Evolutionary conservation across 805 yeast species (phyloP), one percentile per base, ranked within the genome.

Genomic region (Metschnikowia dekortorum): DNA sequence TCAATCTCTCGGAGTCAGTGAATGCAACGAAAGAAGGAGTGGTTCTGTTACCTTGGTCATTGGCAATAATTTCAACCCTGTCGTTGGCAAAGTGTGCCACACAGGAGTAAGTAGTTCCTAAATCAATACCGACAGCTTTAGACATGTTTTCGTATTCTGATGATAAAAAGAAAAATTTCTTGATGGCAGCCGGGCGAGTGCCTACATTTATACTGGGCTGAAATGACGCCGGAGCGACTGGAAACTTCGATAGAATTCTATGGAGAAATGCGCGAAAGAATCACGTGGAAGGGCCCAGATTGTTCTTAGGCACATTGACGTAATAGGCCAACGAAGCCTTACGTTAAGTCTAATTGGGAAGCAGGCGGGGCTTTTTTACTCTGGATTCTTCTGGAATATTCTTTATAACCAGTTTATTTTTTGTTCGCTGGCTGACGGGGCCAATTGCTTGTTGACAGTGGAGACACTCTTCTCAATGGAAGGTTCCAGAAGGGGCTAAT

Each of bases 31-130:
- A 63, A 56, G 68, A 64, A 33, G 68, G 68, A 16, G 68, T 64
- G 57, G 65, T 61, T 62, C 68, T 63, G 67, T 64, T 64, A 61
- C 68, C 68, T 52, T 64, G 68, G 54, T 64, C 68, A 57, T 64
- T 63, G 59, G 68, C 68, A 43, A 64, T 64, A 47, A 64, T 64
- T 56, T 63, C 68, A 42, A 64, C 68, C 58, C 67, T 63, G 58
- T 62, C 67, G 58, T 64, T 64, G 60, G 67, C 59, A 52, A 62
- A 64, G 64, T 63, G 65, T 22, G 68, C 68, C 53, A 64, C 68
- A 63, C 68, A 63, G 48, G 67, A 64, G 66, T 64, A 64, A 52
- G 67, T 64, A 54, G 68, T 64, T 54, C 68, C 68, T 57, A 64
- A 64, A 61, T 64, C 68, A 59, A 64, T 64, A 54, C 68, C 68